These are phyloP conservation scores for Fusarium sp. DNA, from an alignment of 2,329 filamentous ascomycete species.

Conservation along the genomic window DNA sequence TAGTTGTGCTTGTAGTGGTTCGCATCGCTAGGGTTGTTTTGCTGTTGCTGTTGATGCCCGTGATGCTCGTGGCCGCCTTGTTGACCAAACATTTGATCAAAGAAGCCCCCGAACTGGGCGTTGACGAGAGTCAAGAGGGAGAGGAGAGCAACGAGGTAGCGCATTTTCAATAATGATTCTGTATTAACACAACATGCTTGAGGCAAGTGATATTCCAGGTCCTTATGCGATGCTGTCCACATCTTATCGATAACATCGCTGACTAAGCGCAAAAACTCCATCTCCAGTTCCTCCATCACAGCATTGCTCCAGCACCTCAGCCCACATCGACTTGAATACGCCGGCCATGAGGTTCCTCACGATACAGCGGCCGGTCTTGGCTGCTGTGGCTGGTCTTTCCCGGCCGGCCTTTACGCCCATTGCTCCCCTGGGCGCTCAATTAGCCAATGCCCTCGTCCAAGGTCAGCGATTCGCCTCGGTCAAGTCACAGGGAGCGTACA, in stretches of 20 bases:
- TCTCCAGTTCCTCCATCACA: conserved; percentile 33
- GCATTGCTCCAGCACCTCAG: conserved; percentile 44
- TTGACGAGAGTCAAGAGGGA: conserved; percentile 70
- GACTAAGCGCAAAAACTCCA: conserved; percentile 48
- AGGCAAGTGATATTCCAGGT: neutral
- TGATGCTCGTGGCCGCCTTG: conserved; percentile 58
- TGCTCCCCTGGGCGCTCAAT: conserved; percentile 43
- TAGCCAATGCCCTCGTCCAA: conserved; percentile 57
- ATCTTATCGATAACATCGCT: conserved; percentile 47
- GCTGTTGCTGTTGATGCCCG: conserved; percentile 68
- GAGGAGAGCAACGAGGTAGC: conserved; percentile 58
- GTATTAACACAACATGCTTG: no score
- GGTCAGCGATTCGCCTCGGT: conserved; percentile 67
- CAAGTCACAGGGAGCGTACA: conserved; percentile 76
- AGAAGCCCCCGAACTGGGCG: conserved; percentile 91
- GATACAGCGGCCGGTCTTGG: conserved; percentile 59
- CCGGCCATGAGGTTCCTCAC: conserved; percentile 59
- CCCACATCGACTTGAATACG: conserved; percentile 48
- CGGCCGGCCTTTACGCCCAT: conserved; percentile 40
- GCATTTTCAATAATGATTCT: conserved; percentile 44
- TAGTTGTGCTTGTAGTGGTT: conserved; percentile 80
- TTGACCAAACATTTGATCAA: conserved; percentile 91
- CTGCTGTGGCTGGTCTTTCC: conserved; percentile 51
- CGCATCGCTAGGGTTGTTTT: conserved; percentile 88
- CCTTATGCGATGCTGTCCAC: conserved; percentile 42